Percentiles rank a stretch among this genome's conserved stretches.
Evolutionary conservation across 2,329 filamentous ascomycete genomes (phyloP).

Genomic region (Hymenoscyphus scutula): DNA sequence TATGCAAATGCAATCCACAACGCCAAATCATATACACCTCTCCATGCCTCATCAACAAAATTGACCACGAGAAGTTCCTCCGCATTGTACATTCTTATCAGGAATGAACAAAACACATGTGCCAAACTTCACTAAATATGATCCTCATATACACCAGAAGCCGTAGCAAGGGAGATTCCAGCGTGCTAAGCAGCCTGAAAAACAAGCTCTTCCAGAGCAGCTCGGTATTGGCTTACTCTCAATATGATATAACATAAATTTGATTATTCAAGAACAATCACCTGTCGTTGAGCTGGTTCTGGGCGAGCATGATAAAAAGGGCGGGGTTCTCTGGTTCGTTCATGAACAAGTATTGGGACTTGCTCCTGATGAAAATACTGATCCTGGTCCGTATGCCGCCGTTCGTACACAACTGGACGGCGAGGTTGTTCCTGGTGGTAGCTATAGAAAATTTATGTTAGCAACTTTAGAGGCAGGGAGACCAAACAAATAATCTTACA

Average conservation of each 20-base stretch:
- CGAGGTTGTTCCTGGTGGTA: conserved; percentile 6
- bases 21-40: neutral
- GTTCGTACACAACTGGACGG: conserved; percentile 18
- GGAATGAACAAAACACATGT: neutral
- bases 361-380: conserved; percentile 10
- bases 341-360: conserved; percentile 12
- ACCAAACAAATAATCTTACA: conserved; percentile 28
- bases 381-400: conserved; percentile 8
- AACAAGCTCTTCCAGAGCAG: neutral
- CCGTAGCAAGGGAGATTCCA: neutral
- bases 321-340: conserved; percentile 5
- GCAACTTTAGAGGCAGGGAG: conserved; percentile 13
- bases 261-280: conserved; percentile 23
- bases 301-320: conserved; percentile 16
- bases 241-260: neutral
- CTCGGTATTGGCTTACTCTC: neutral
- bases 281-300: conserved; percentile 21
- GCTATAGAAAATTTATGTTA: conserved; percentile 17
- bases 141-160: neutral
- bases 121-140: neutral
- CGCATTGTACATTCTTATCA: neutral
- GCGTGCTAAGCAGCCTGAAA: neutral
- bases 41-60: neutral
- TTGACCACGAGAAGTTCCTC: neutral
- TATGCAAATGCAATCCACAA: neutral